Base-by-base conservation (phyloP, 352 stramenopile genomes). In the Phytophthora brassicae region DNA sequence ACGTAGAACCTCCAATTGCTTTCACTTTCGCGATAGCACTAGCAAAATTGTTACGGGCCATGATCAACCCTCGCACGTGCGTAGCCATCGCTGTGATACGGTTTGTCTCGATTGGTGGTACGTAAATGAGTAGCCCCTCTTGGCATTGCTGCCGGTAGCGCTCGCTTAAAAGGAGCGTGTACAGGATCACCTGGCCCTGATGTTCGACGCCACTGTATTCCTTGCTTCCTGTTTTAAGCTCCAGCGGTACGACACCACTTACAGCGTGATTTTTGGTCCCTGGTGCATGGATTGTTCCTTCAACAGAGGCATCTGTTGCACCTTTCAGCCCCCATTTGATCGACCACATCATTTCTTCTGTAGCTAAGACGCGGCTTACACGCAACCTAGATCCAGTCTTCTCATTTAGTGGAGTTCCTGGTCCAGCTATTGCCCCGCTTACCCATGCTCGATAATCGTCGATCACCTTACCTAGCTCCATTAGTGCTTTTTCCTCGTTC, bases 171-270 rank as follows among this genome's bases (percentile, higher is more conserved):
- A 97, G 62, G 20, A 97, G 61, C 5, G 84, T 95, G 44, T 97
- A 97, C 35, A 97, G 47, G 29, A 96, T 92, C 13, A 97, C 87
- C 84, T 97, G 89, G 11, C 82, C 88, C 41, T 85, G 72, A 50
- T 95, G 84, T 22, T 93, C 74, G 7, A 75, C 61, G 6, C 69
- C 64, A 14, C 55, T 56, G 42, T 84, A 88, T 33, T 58, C 58
- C 51, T 90, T 88, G 45, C 80, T 95, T 11, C 90, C 90, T 16
- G 89, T 97, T 66, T 97, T 97, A 9, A 97, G 72, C 50, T 97
- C 89, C 7, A 97, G 24, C 14, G 86, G 81, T 3, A 91, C 19
- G n/a, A 92, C 72, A 14, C 70, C 46, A 22, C 51, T 58, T 43
- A n/a, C 44, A n/a, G 49, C 4, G 14, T 22, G n/a, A 1, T 31